These are phyloP conservation scores for Boletus patriciae DNA, from an alignment of 768 basidiomycete species.

Conservation along the genomic window DNA sequence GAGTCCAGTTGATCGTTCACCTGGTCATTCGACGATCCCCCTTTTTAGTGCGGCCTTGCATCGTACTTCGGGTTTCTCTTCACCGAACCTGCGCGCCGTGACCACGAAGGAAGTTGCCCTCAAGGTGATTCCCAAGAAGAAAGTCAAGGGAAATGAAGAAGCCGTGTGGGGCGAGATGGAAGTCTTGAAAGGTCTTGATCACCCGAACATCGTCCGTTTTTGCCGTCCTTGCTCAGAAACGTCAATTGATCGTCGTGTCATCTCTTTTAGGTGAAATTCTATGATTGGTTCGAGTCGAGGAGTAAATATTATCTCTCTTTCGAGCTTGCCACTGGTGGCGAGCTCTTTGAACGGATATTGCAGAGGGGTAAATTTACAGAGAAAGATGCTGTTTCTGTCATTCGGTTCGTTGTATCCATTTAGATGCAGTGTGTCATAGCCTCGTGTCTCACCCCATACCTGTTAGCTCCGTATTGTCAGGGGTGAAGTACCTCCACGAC, in stretches of 20 bases:
- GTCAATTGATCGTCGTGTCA: not conserved
- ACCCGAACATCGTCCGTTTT: conserved; percentile 80
- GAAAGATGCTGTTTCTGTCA: conserved; percentile 77
- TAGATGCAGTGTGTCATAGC: not conserved
- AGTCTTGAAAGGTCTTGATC: conserved; percentile 84
- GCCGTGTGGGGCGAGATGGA: conserved; percentile 94
- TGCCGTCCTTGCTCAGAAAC: not conserved
- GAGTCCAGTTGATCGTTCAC: conserved; percentile 19
- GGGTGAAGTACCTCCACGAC: conserved; percentile 85
- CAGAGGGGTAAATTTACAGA: conserved; percentile 92
- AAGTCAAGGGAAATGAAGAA: conserved; percentile 87
- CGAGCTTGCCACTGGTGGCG: conserved; percentile 91
- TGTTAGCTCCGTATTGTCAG: conserved; percentile 74
- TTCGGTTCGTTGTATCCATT: conserved; percentile 50
- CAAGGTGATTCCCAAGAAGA: conserved; percentile 94
- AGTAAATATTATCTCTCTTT: conserved; percentile 95
- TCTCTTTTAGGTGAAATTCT: conserved; percentile 80
- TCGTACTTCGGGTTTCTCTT: conserved; percentile 17
- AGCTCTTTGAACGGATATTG: conserved; percentile 88
- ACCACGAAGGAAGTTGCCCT: conserved; percentile 74
- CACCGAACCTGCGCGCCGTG: conserved; percentile 30
- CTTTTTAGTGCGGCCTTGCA: conserved; percentile 29
- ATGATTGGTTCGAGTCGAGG: conserved; percentile 94
- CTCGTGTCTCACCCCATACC: not conserved
- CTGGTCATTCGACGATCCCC: conserved; percentile 29